Percentiles rank a stretch among this genome's conserved stretches.
Conservation (phyloP, 129 eudicot species). For the Saussurea involucrata region DNA sequence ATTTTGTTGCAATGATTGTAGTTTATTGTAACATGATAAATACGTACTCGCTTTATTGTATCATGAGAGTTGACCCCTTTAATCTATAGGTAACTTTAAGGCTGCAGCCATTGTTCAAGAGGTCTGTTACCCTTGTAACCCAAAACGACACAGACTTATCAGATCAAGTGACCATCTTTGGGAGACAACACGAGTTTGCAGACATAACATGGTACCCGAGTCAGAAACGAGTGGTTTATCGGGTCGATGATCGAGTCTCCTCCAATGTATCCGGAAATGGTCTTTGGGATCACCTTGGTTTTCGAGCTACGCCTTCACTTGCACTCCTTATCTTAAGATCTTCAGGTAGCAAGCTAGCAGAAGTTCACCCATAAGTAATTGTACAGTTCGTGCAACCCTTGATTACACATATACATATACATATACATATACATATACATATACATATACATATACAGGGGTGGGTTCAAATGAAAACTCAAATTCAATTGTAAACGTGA, state of each 20-base stretch:
- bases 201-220: conserved; percentile 57
- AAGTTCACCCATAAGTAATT: background rate
- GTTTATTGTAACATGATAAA: background rate
- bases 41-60: background rate
- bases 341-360: conserved; percentile 26
- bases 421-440: too few species aligned
- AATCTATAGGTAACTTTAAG: conserved; percentile 58
- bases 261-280: conserved; percentile 52
- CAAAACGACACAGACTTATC: conserved; percentile 52
- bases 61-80: background rate
- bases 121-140: conserved; percentile 49
- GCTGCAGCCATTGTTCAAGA: conserved; percentile 69
- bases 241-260: conserved; percentile 69
- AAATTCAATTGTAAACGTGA: too few species aligned
- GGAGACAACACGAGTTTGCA: conserved; percentile 56
- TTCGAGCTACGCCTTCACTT: conserved; percentile 47
- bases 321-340: conserved; percentile 42
- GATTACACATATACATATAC: background rate
- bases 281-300: conserved; percentile 54
- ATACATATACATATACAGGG: too few species aligned
- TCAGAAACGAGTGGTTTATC: conserved; percentile 41
- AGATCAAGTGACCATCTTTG: conserved; percentile 48
- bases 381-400: background rate
- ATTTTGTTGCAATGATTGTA: background rate
- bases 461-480: too few species aligned